These are phyloP conservation scores for Clathrospora elynae DNA, from an alignment of 2,329 filamentous ascomycete genomes.

Conservation along the genomic window DNA sequence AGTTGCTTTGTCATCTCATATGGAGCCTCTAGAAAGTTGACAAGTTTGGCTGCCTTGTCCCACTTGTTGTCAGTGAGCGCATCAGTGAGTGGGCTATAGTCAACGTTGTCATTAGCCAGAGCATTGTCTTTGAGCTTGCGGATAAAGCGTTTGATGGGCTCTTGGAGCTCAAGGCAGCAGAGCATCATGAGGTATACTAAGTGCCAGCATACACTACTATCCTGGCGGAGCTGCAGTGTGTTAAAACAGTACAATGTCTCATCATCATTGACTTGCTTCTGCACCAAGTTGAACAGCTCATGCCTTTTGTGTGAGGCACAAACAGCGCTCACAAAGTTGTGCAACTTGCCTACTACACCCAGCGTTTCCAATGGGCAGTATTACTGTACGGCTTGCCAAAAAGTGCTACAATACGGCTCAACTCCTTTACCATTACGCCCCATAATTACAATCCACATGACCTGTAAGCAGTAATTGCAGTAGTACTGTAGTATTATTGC, in stretches of 20 bases:
- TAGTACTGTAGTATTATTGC: no score
- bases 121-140: no score
- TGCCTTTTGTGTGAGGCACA: neutral
- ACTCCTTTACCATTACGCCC: no score
- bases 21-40: neutral
- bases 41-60: neutral
- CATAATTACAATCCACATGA: no score
- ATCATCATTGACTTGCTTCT: neutral
- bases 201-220: neutral
- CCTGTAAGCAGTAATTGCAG: no score
- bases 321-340: conserved; percentile 5
- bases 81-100: neutral
- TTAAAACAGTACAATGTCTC: neutral
- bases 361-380: no score
- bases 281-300: neutral
- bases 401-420: no score
- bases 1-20: conserved; percentile 1
- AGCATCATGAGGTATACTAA: neutral
- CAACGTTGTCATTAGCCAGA: neutral
- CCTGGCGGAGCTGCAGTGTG: neutral
- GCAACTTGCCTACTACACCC: conserved; percentile 1
- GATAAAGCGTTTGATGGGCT: neutral
- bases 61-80: neutral
- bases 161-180: neutral
- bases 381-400: no score